Conservation (phyloP, 495 filamentous ascomycete species). For the Cairneyella variabilis region DNA sequence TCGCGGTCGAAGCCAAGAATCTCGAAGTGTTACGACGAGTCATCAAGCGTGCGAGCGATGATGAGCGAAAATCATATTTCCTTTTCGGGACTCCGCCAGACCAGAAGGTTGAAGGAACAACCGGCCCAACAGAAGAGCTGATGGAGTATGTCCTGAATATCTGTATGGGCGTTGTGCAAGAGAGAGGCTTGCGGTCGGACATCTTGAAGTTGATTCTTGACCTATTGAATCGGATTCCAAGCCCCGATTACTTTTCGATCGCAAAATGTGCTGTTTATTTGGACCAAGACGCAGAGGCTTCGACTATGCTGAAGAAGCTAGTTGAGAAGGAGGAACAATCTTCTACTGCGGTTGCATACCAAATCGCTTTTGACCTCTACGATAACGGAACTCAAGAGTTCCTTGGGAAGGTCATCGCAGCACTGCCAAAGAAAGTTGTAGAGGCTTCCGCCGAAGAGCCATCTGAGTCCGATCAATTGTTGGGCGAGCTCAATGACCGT, state of each 20-base stretch:
- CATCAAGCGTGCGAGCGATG: slow-evolving; percentile 76
- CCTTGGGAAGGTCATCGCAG: slow-evolving; percentile 79
- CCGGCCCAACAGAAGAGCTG: slow-evolving; percentile 76
- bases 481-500: slow-evolving; percentile 38
- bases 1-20: slow-evolving; percentile 93
- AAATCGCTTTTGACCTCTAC: slow-evolving; percentile 96
- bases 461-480: slow-evolving; percentile 49
- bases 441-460: slow-evolving; percentile 44
- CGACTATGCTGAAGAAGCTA: slow-evolving; percentile 77
- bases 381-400: slow-evolving; percentile 99
- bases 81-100: slow-evolving; percentile 47
- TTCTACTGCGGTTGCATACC: slow-evolving; percentile 84
- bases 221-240: slow-evolving; percentile 80
- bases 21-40: slow-evolving; percentile 83
- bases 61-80: slow-evolving; percentile 74
- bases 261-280: slow-evolving; percentile 98
- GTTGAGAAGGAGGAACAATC: slow-evolving; percentile 72
- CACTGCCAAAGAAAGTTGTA: slow-evolving; percentile 63
- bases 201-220: slow-evolving; percentile 85
- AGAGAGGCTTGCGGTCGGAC: slow-evolving; percentile 73
- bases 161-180: slow-evolving; percentile 96
- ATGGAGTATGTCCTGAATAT: slow-evolving; percentile 96
- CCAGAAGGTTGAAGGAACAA: slow-evolving; percentile 38
- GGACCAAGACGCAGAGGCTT: slow-evolving; percentile 86
- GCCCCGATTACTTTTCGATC: slow-evolving; percentile 96